Evolutionary conservation across 2,329 filamentous ascomycete species (phyloP), one percentile per base, ranked within the genome.

Genomic region (Biscogniauxia marginata): DNA sequence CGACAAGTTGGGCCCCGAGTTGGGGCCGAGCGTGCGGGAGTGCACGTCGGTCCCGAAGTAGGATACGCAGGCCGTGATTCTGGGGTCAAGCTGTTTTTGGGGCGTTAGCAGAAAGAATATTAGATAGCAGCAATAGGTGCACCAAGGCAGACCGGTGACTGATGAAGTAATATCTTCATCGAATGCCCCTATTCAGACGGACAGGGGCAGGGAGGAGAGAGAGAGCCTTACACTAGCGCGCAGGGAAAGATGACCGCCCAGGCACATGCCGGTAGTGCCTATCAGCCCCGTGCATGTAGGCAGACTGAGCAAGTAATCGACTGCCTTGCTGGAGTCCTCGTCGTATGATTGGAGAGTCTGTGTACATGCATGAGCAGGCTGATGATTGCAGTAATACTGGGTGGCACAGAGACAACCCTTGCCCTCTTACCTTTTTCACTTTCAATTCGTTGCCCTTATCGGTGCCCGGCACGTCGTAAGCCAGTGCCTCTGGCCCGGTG

Each of bases 31-130:
- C 7, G 87, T 91, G 55, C 84, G 82, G 61, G 80, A 84, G 77
- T 97, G 93, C 52, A 97, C 86, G 75, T 97, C 93, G 6, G 93
- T 97, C 7, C 91, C 91, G 74, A 97, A 97, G 78, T 92, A 98
- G 71, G 91, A 88, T 24, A 96, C 88, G 39, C 86, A 86, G 24
- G 91, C 90, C 43, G 82, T 81, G 56, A 97, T 84, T 55, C 93
- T 83, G 20, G 83, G 79, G 72, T 97, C 91, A 49, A 97, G 81
- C 66, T 84, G 22, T 45, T n/a, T 9, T 16, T 16, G 5, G 30
- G 13, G 30, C 30, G 30, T 39, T 39, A 39, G 30, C 30, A 39
- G n/a, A 39, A 39, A 39, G n/a, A 39, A 39, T 8, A 39, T 8
- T 39, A 39, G 8, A 39, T 39, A 39, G 30, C 30, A 39, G n/a